Evolutionary conservation across 2,329 filamentous ascomycete genomes (phyloP).

Genomic region (Colletotrichum tanaceti): DNA sequence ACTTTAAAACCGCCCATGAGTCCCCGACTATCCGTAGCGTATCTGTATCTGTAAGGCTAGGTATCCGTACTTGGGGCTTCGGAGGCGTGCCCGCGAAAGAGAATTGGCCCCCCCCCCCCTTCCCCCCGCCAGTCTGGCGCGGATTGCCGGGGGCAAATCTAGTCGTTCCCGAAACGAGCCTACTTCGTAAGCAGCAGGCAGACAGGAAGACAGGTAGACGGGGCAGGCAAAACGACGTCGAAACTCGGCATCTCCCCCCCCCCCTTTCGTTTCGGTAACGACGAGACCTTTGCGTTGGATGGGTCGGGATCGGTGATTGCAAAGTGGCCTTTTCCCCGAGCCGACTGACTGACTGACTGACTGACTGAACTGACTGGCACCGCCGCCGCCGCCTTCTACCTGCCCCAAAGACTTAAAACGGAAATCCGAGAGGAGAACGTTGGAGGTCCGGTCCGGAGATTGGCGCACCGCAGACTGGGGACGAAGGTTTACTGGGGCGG

Average conservation of each 20-base stretch:
- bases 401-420: constrained; percentile 8
- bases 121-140: background rate
- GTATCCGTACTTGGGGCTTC: background rate
- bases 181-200: constrained; percentile 3
- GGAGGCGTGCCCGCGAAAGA: constrained; percentile 3
- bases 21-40: too few species aligned
- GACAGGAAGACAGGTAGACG: too few species aligned
- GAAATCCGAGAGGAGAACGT: constrained; percentile 24
- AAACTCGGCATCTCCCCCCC: constrained; percentile 2
- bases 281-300: background rate
- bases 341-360: background rate
- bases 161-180: constrained; percentile 22
- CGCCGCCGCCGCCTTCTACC: background rate
- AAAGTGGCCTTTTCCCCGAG: background rate
- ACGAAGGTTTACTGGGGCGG: constrained; percentile 38
- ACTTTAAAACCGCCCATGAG: constrained; percentile 3
- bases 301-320: constrained; percentile 10
- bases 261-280: too few species aligned
- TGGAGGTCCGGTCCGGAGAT: constrained; percentile 34
- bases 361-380: too few species aligned
- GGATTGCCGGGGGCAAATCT: constrained; percentile 29
- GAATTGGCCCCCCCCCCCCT: too few species aligned
- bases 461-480: constrained; percentile 22
- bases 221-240: background rate
- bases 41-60: too few species aligned